phyloP scores from a whole-genome alignment of 2,329 filamentous ascomycete species.

The Trichoderma aggressivum region DNA sequence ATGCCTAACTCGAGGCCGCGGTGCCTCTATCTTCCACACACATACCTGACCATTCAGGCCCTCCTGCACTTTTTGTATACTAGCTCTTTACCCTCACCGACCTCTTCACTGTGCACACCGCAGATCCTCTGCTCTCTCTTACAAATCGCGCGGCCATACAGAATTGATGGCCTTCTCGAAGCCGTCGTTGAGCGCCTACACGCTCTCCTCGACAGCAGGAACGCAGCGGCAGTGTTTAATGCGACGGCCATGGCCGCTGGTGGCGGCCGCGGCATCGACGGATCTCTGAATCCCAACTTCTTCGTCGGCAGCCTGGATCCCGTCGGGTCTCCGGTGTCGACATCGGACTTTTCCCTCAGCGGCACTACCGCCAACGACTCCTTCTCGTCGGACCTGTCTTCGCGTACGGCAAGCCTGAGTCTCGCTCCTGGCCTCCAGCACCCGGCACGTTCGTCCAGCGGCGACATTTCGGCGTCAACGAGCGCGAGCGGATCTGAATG shows the following conservation, averaged over 20 bases:
- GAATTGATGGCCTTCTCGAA: conserved; percentile 87
- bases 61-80: conserved; percentile 93
- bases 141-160: conserved; percentile 89
- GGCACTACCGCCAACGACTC: conserved; percentile 31
- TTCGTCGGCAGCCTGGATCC: conserved; percentile 51
- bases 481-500: conserved; percentile 55
- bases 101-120: conserved; percentile 79
- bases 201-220: conserved; percentile 82
- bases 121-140: conserved; percentile 94
- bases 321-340: conserved; percentile 34
- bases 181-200: conserved; percentile 90
- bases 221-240: conserved; percentile 96
- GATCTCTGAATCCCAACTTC: conserved; percentile 60
- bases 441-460: conserved; percentile 40
- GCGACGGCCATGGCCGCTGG: conserved; percentile 97
- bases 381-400: conserved; percentile 31
- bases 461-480: conserved; percentile 48
- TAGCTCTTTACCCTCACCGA: conserved; percentile 73
- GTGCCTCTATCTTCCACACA: conserved; percentile 90
- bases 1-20: conserved; percentile 69
- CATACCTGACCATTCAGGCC: conserved; percentile 81
- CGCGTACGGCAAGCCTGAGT: conserved; percentile 40
- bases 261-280: conserved; percentile 79
- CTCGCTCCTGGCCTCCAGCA: conserved; percentile 43
- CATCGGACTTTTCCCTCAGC: conserved; percentile 34